These are phyloP conservation scores for Colletotrichum musicola DNA, from an alignment of 2,329 filamentous ascomycete species.

Conservation along the genomic window DNA sequence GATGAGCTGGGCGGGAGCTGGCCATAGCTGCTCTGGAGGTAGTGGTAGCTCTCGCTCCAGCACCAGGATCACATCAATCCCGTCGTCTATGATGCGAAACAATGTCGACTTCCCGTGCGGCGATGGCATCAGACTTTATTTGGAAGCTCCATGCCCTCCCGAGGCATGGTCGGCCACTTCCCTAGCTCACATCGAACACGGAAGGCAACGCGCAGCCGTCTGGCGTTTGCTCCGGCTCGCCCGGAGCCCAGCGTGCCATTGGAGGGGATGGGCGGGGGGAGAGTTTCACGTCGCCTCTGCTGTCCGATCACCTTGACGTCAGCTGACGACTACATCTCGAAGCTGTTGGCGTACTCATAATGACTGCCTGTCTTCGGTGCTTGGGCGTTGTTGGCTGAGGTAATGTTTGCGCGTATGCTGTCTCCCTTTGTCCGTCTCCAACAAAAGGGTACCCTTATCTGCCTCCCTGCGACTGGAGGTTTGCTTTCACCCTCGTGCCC, in stretches of 20 bases:
- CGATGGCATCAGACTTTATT: background rate
- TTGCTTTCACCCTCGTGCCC: fast-evolving
- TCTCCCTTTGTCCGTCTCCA: background rate
- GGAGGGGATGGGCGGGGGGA: constrained; percentile 17
- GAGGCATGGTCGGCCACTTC: background rate
- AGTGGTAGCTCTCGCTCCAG: background rate
- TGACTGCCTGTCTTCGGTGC: constrained; percentile 6
- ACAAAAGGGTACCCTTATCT: constrained; percentile 16
- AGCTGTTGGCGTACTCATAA: constrained; percentile 8
- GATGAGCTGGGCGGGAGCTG: background rate
- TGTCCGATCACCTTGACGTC: constrained; percentile 40
- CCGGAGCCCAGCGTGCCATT: constrained; percentile 11
- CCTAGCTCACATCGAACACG: background rate
- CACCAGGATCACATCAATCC: constrained; percentile 27
- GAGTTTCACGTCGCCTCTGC: constrained; percentile 30
- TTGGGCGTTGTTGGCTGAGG: background rate
- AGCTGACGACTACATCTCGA: constrained; percentile 32
- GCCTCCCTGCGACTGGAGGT: background rate
- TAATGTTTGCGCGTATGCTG: background rate
- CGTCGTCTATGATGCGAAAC: constrained; percentile 16
- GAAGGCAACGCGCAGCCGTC: background rate
- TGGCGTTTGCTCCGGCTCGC: constrained; percentile 21
- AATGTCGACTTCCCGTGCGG: background rate
- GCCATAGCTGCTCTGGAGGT: background rate
- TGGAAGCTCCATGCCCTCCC: background rate